Evolutionary conservation across 139 green algal species (phyloP).

Genomic region (Pleodorina starrii): DNA sequence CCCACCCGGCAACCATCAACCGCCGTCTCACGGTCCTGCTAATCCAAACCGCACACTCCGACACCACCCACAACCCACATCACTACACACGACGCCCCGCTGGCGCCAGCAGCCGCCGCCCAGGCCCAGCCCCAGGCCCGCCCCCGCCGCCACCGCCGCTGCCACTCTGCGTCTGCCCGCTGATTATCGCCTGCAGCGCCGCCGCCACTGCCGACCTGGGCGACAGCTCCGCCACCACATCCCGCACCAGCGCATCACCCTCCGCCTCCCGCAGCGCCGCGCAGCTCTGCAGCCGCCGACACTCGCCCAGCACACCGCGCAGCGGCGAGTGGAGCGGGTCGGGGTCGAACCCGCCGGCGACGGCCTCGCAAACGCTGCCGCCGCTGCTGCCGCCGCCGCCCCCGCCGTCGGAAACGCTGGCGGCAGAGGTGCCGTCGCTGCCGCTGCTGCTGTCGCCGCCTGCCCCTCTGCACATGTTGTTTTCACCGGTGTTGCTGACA

Average conservation of each 20-base stretch:
- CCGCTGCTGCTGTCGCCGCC: neutral
- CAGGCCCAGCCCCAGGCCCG: neutral
- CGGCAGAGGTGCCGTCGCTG: neutral
- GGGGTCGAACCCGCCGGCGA: neutral
- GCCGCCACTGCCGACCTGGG: constrained; percentile 36
- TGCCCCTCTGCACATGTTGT: no score
- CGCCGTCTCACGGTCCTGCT: no score
- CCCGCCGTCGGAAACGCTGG: neutral
- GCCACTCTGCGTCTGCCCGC: neutral
- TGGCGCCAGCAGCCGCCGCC: neutral
- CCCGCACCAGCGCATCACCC: constrained; percentile 8
- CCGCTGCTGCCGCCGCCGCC: neutral
- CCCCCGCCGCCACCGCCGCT: no score
- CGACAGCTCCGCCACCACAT: constrained; percentile 36
- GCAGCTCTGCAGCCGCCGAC: constrained; percentile 17
- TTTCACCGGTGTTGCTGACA: neutral
- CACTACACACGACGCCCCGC: neutral
- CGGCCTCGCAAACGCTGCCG: neutral
- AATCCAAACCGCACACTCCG: no score
- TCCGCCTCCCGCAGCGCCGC: constrained; percentile 34
- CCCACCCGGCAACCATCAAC: no score
- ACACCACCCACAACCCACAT: no score
- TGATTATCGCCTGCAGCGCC: neutral
- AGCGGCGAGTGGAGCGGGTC: constrained; percentile 40
- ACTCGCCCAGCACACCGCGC: constrained; percentile 27